Evolutionary conservation across 2,329 filamentous ascomycete species (phyloP).

Genomic region (Claviceps sp.): DNA sequence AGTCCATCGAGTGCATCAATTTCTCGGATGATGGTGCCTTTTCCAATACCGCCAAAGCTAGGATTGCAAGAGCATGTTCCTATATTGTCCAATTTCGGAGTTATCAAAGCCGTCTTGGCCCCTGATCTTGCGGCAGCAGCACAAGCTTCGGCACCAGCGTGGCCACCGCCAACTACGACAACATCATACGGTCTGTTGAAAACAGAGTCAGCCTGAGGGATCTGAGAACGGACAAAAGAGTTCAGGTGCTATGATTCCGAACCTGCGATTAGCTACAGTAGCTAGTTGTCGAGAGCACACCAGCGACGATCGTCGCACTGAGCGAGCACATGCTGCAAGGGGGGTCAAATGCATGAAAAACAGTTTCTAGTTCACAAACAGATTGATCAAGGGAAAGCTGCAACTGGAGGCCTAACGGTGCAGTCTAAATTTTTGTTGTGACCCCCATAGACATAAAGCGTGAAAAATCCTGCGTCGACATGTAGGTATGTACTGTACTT

Average conservation of each 20-base stretch:
- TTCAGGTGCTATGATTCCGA: not conserved
- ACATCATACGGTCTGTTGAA: conserved; percentile 64
- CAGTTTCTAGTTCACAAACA: no score
- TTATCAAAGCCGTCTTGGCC: conserved; percentile 79
- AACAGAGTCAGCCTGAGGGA: not conserved
- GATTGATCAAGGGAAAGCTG: no score
- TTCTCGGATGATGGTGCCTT: conserved; percentile 90
- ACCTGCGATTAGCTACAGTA: conserved; percentile 14
- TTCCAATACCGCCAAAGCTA: conserved; percentile 95
- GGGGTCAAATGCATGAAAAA: conserved; percentile 2
- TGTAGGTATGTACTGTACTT: no score
- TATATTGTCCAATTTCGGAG: conserved; percentile 75
- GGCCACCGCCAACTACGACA: conserved; percentile 86
- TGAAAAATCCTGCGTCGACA: no score
- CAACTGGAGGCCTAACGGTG: no score
- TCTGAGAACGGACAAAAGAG: not conserved
- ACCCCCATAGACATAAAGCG: no score
- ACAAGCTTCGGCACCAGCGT: conserved; percentile 89
- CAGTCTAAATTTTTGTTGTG: no score
- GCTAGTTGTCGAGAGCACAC: conserved; percentile 15
- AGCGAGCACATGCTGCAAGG: conserved; percentile 11
- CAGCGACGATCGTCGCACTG: conserved; percentile 9
- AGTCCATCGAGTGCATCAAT: conserved; percentile 90
- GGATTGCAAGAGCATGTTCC: conserved; percentile 96
- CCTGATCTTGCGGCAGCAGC: conserved; percentile 81